Evolutionary conservation across 192 early-diverging fungal species (phyloP).

Genomic region (Podila minutissima): DNA sequence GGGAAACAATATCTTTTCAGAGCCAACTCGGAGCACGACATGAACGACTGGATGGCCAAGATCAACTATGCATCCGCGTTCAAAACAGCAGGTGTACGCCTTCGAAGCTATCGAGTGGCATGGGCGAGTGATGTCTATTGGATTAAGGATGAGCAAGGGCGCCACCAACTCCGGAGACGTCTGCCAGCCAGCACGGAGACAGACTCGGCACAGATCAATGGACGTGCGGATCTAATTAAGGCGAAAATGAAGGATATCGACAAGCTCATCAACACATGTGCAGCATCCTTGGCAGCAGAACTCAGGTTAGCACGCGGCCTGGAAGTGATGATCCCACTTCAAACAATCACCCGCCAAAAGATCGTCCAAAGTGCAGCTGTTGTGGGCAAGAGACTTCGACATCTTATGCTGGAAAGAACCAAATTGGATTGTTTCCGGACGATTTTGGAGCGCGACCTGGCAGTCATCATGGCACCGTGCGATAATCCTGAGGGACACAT

Average conservation of each 20-base stretch:
- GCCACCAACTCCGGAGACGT: slow-evolving; percentile 34
- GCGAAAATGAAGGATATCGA: slow-evolving; percentile 60
- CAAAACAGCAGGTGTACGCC: slow-evolving; percentile 65
- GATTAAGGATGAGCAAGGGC: slow-evolving; percentile 50
- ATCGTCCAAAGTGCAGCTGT: slow-evolving; percentile 64
- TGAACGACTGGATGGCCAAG: slow-evolving; percentile 84
- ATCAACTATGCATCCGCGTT: slow-evolving; percentile 85
- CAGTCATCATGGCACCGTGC: slow-evolving; percentile 7
- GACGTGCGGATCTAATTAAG: slow-evolving; percentile 49
- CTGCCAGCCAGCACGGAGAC: not conserved
- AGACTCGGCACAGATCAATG: slow-evolving; percentile 17
- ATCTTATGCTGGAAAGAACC: slow-evolving; percentile 67
- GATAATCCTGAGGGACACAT: not conserved
- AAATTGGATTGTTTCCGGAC: slow-evolving; percentile 78
- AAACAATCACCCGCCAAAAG: slow-evolving; percentile 68
- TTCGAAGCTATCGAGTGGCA: slow-evolving; percentile 39
- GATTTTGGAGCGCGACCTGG: slow-evolving; percentile 64
- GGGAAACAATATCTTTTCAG: slow-evolving; percentile 79
- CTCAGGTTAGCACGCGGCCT: slow-evolving; percentile 73
- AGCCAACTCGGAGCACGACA: slow-evolving; percentile 71
- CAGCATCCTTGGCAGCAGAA: slow-evolving; percentile 61
- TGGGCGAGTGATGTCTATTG: slow-evolving; percentile 43
- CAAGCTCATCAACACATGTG: slow-evolving; percentile 55
- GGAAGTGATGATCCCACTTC: slow-evolving; percentile 73
- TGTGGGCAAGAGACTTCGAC: slow-evolving; percentile 63